These are phyloP conservation scores for Capsella rubella DNA, from an alignment of 441 rosid genomes.

Conservation along the genomic window DNA sequence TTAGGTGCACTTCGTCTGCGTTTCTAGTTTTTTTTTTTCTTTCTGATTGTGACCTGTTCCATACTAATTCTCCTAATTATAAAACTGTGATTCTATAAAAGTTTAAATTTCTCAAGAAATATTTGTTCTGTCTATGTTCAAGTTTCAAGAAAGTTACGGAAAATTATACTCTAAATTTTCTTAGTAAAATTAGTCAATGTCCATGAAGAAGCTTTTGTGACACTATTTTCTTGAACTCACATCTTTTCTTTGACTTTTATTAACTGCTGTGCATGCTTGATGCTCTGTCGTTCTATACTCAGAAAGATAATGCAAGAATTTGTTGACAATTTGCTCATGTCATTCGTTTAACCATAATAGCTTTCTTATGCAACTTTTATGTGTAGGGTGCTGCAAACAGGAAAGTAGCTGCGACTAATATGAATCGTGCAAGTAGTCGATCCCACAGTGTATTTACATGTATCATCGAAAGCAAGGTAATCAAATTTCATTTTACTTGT, in stretches of 20 bases:
- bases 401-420: constrained; percentile 97
- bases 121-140: neutral
- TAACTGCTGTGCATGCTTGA: neutral
- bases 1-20: constrained; percentile 4
- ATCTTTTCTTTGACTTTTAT: neutral
- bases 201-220: constrained; percentile 25
- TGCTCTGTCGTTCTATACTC: constrained; percentile 13
- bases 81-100: neutral
- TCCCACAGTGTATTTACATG: constrained; percentile 99
- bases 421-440: constrained; percentile 99
- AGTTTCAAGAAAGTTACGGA: neutral
- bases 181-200: neutral
- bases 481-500: constrained; percentile 23
- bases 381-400: constrained; percentile 95
- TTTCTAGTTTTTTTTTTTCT: neutral
- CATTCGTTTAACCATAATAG: constrained; percentile 8
- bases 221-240: constrained; percentile 1
- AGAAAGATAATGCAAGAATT: constrained; percentile 4
- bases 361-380: constrained; percentile 21
- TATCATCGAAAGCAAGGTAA: constrained; percentile 91
- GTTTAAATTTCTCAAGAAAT: neutral
- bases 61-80: neutral
- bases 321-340: constrained; percentile 4
- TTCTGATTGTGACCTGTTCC: neutral
- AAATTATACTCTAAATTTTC: neutral